These are phyloP conservation scores for Astragalus membranaceus DNA, from an alignment of 306 rosid species.

Conservation along the genomic window DNA sequence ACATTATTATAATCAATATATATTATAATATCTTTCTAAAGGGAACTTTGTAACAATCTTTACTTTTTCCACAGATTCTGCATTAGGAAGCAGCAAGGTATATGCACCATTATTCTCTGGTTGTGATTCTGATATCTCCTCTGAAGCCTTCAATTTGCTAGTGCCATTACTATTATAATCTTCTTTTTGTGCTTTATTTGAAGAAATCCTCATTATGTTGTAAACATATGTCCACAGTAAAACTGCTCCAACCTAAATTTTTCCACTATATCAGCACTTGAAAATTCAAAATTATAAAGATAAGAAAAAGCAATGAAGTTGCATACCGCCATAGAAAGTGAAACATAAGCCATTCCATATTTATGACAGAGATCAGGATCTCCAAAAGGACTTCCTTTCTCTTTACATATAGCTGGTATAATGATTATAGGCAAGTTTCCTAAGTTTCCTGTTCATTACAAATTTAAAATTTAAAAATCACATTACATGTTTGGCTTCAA, in stretches of 20 bases:
- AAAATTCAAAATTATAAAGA: not conserved
- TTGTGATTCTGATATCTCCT: constrained; percentile 21
- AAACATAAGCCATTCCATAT: constrained; percentile 44
- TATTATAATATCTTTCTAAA: too few species aligned
- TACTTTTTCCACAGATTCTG: constrained; percentile 20
- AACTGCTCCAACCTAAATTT: constrained; percentile 58
- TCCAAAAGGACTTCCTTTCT: constrained; percentile 51
- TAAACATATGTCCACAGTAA: constrained; percentile 77
- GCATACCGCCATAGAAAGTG: constrained; percentile 59
- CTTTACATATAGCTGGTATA: constrained; percentile 40
- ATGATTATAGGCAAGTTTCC: constrained; percentile 46
- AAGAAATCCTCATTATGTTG: constrained; percentile 61
- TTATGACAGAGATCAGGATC: constrained; percentile 31
- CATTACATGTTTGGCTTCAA: not conserved
- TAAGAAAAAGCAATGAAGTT: constrained; percentile 1
- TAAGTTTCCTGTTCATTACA: constrained; percentile 39
- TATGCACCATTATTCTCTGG: constrained; percentile 29
- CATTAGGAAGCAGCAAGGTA: constrained; percentile 32
- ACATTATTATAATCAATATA: not conserved
- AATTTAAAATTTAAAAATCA: not conserved
- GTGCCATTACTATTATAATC: not conserved
- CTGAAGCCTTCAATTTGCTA: constrained; percentile 19
- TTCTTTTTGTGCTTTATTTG: constrained; percentile 24
- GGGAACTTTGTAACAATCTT: constrained; percentile 20
- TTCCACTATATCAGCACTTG: too few species aligned